Percentiles rank a stretch among this genome's conserved stretches.
These are phyloP conservation scores for Xerocomellus intermedius DNA, from an alignment of 768 basidiomycete genomes.

Conservation along the genomic window DNA sequence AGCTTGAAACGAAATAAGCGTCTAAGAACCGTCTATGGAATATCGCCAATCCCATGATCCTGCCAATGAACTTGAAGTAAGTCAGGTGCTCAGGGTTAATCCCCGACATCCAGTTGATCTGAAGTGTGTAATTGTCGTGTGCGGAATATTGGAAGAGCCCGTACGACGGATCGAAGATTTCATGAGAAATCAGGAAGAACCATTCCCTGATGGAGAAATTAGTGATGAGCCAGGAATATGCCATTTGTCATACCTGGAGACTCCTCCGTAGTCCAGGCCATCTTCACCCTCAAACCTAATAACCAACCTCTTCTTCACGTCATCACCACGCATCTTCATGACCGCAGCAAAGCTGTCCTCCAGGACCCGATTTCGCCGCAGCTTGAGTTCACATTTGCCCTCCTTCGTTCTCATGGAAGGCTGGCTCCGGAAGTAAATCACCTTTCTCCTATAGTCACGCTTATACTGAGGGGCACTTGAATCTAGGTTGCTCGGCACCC, in stretches of 20 bases:
- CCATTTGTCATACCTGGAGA: conserved; percentile 53
- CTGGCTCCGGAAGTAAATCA: conserved; percentile 90
- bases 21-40: conserved; percentile 80
- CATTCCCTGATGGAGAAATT: conserved; percentile 55
- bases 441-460: conserved; percentile 87
- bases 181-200: conserved; percentile 83
- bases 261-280: conserved; percentile 76
- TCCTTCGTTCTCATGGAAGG: conserved; percentile 75
- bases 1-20: conserved; percentile 74
- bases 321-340: conserved; percentile 74
- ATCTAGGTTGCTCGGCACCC: conserved; percentile 78
- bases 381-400: conserved; percentile 85
- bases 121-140: conserved; percentile 77
- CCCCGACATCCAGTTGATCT: conserved; percentile 74
- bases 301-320: conserved; percentile 68
- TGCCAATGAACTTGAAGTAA: conserved; percentile 82
- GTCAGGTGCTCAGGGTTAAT: conserved; percentile 76
- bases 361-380: conserved; percentile 75
- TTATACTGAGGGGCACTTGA: conserved; percentile 94
- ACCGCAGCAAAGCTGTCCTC: conserved; percentile 86
- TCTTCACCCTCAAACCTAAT: conserved; percentile 80
- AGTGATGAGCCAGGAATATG: background rate
- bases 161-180: conserved; percentile 80
- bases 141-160: conserved; percentile 82
- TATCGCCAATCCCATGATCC: conserved; percentile 69